A percentile compares a stretch with the other conserved stretches of the same genome.
Evolutionary conservation across 1,139 yeast genomes (phyloP).

Genomic region (Lodderomyces theae): DNA sequence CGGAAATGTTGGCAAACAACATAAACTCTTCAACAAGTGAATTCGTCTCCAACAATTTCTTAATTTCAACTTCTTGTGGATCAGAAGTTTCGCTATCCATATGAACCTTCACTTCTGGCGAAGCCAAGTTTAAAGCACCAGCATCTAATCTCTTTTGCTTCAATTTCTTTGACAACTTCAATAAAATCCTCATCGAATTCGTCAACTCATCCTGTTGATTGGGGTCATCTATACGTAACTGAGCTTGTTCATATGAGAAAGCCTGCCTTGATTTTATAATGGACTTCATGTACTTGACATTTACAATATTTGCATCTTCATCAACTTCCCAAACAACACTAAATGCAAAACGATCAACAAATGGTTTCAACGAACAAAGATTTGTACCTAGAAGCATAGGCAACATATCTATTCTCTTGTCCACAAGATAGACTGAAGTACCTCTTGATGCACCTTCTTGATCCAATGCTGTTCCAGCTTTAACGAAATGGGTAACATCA

Average conservation of each 20-base stretch:
- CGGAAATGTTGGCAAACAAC: conserved; percentile 95
- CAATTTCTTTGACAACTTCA: conserved; percentile 74
- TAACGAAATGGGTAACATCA: conserved; percentile 96
- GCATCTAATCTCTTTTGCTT: conserved; percentile 86
- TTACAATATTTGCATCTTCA: conserved; percentile 79
- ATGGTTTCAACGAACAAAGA: conserved; percentile 90
- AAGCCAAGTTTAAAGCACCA: conserved; percentile 94
- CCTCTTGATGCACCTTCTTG: conserved; percentile 97
- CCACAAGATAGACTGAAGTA: conserved; percentile 96
- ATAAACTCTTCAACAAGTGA: conserved; percentile 97
- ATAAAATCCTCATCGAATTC: conserved; percentile 79
- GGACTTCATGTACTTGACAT: conserved; percentile 79
- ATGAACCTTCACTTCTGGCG: conserved; percentile 97
- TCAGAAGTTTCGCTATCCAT: conserved; percentile 97
- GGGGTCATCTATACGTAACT: conserved; percentile 82
- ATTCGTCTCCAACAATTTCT: conserved; percentile 83
- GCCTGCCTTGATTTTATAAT: conserved; percentile 92
- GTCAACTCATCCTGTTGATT: conserved; percentile 80
- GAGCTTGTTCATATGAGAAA: conserved; percentile 93
- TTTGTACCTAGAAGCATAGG: conserved; percentile 96
- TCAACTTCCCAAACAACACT: conserved; percentile 96
- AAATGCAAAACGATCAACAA: conserved; percentile 94
- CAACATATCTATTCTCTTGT: conserved; percentile 97
- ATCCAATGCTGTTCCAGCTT: conserved; percentile 88
- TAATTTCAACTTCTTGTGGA: conserved; percentile 93